Evolutionary conservation across 164 flowering plant genomes (phyloP).

Genomic region (Dillenia suffruticosa): DNA sequence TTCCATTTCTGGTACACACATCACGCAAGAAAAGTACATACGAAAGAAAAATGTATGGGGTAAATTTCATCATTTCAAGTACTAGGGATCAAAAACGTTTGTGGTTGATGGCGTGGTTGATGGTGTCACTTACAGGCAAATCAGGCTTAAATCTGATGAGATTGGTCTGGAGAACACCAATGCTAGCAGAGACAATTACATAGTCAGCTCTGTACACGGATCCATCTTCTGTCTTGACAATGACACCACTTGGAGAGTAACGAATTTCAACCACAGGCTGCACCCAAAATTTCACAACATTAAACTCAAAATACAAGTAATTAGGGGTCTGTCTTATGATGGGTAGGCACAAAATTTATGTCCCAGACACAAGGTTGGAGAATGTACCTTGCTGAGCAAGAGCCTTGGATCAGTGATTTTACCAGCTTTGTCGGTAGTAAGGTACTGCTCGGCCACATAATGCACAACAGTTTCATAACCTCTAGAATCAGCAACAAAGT

Average conservation of each 20-base stretch:
- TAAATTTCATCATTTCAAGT: not conserved
- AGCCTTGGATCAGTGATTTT: constrained; percentile 25
- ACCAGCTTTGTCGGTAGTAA: constrained; percentile 15
- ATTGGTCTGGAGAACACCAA: constrained; percentile 43
- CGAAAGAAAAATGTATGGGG: not conserved
- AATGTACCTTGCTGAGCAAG: constrained; percentile 19
- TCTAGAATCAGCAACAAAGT: constrained; percentile 39
- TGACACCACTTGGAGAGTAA: constrained; percentile 28
- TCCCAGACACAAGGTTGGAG: too few species aligned
- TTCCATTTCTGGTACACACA: constrained; percentile 20
- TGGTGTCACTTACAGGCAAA: constrained; percentile 27
- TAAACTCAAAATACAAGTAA: too few species aligned
- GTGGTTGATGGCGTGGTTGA: not conserved
- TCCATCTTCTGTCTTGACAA: constrained; percentile 44
- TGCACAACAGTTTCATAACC: constrained; percentile 37
- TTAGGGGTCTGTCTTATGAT: too few species aligned
- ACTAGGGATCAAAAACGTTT: too few species aligned
- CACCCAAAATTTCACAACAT: not conserved
- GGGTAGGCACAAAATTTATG: too few species aligned
- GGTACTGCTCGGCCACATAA: constrained; percentile 22
- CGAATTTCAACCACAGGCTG: constrained; percentile 38
- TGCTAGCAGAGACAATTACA: constrained; percentile 37
- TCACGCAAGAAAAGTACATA: not conserved
- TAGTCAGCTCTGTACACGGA: constrained; percentile 21
- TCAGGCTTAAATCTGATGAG: constrained; percentile 38